Conservation (phyloP, 2,329 filamentous ascomycete species). For the Orbilia ellipsospora region DNA sequence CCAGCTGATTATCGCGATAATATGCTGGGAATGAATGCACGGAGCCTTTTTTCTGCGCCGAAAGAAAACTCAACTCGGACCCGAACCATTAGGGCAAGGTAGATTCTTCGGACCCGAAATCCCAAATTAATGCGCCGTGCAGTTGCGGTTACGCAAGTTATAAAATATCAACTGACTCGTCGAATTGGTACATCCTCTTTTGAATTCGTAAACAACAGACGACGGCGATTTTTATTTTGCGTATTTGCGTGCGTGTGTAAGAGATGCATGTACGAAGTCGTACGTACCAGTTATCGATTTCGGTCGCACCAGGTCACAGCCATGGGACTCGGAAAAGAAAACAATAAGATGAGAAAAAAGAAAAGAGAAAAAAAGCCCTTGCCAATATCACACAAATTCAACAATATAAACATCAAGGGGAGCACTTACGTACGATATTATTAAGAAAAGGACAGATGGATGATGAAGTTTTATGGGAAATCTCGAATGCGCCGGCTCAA, state of each 20-base stretch:
- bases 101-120: slow-evolving; percentile 39
- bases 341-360: too few relatives aligned
- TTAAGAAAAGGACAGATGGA: slow-evolving; percentile 13
- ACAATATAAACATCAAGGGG: neutral
- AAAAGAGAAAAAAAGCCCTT: too few relatives aligned
- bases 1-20: slow-evolving; percentile 39
- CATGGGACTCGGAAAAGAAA: too few relatives aligned
- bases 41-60: slow-evolving; percentile 1
- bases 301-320: neutral
- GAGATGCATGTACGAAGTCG: too few relatives aligned
- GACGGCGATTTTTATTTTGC: slow-evolving; percentile 1
- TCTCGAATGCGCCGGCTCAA: slow-evolving; percentile 29
- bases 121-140: slow-evolving; percentile 21
- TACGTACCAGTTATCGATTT: neutral
- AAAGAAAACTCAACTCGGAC: neutral
- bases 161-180: slow-evolving; percentile 23
- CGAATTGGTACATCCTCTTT: neutral
- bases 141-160: slow-evolving; percentile 48
- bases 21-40: neutral
- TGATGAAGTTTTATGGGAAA: neutral
- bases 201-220: slow-evolving; percentile 22
- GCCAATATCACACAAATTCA: neutral
- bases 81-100: neutral
- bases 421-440: slow-evolving; percentile 33
- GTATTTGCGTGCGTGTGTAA: too few relatives aligned